Evolutionary conservation across 345 rosid genomes (phyloP).

Genomic region (Lepidium sativum): DNA sequence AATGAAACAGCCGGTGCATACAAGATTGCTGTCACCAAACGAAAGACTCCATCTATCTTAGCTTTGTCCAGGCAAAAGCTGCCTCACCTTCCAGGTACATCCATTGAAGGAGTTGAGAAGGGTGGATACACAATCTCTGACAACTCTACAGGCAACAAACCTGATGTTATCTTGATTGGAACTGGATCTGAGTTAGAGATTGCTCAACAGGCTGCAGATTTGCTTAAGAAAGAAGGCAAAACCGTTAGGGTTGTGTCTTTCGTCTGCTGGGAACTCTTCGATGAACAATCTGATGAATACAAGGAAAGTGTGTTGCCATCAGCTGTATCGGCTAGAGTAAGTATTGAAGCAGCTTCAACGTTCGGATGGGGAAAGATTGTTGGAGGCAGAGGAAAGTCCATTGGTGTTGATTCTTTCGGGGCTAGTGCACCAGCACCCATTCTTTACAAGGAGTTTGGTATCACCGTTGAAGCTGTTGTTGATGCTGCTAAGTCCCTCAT

Average conservation of each 20-base stretch:
- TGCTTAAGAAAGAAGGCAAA: slow-evolving; percentile 87
- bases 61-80: slow-evolving; percentile 96
- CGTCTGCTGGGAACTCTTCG: slow-evolving; percentile 79
- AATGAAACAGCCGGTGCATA: slow-evolving; percentile 97
- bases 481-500: slow-evolving; percentile 60
- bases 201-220: slow-evolving; percentile 72
- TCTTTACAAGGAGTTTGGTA: slow-evolving; percentile 73
- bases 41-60: slow-evolving; percentile 79
- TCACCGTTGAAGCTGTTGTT: slow-evolving; percentile 64
- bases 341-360: slow-evolving; percentile 83
- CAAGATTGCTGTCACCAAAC: slow-evolving; percentile 66
- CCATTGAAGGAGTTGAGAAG: slow-evolving; percentile 79
- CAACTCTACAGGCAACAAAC: slow-evolving; percentile 82
- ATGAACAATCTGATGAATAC: slow-evolving; percentile 65
- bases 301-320: slow-evolving; percentile 79
- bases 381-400: slow-evolving; percentile 65
- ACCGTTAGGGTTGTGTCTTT: slow-evolving; percentile 85
- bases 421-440: slow-evolving; percentile 78
- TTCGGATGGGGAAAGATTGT: slow-evolving; percentile 83
- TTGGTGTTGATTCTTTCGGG: slow-evolving; percentile 69
- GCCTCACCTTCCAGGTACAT: slow-evolving; percentile 77
- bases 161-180: slow-evolving; percentile 86
- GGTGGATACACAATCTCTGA: slow-evolving; percentile 90
- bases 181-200: slow-evolving; percentile 96
- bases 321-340: slow-evolving; percentile 63